Percentiles rank a stretch among this genome's conserved stretches.
phyloP scores from a whole-genome alignment of 116 monocot genomes.

The Phalaenopsis hybrid region DNA sequence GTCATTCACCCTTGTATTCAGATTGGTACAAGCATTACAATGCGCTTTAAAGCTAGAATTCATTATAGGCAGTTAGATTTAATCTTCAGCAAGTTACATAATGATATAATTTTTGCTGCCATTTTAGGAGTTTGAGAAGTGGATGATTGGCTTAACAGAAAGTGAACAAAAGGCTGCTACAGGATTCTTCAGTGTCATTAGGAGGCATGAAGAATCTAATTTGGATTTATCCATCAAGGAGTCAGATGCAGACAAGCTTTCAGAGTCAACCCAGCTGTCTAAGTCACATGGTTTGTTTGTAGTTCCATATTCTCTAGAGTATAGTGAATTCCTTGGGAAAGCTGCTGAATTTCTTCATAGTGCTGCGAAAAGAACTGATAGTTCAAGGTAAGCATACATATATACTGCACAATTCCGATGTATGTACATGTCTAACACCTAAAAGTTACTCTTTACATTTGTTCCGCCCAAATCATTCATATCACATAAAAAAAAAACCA shows the following conservation, averaged over 20 bases:
- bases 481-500: too few species aligned
- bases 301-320: constrained; percentile 81
- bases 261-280: not conserved
- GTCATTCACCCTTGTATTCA: not conserved
- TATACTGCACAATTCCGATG: too few species aligned
- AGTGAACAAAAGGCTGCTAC: constrained; percentile 52
- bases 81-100: not conserved
- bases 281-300: constrained; percentile 38
- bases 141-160: constrained; percentile 55
- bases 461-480: too few species aligned
- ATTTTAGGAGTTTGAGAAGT: constrained; percentile 78
- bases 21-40: not conserved
- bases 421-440: too few species aligned
- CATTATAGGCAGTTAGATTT: not conserved
- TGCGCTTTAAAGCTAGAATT: not conserved
- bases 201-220: constrained; percentile 38
- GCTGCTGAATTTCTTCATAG: constrained; percentile 58
- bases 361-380: constrained; percentile 69
- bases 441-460: too few species aligned
- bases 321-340: constrained; percentile 49
- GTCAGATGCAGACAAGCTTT: constrained; percentile 8
- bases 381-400: constrained; percentile 41
- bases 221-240: constrained; percentile 10
- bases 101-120: constrained; percentile 1
- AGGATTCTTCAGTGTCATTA: constrained; percentile 89